phyloP scores from a whole-genome alignment of 768 basidiomycete genomes.

The Leccinum disarticulatum region DNA sequence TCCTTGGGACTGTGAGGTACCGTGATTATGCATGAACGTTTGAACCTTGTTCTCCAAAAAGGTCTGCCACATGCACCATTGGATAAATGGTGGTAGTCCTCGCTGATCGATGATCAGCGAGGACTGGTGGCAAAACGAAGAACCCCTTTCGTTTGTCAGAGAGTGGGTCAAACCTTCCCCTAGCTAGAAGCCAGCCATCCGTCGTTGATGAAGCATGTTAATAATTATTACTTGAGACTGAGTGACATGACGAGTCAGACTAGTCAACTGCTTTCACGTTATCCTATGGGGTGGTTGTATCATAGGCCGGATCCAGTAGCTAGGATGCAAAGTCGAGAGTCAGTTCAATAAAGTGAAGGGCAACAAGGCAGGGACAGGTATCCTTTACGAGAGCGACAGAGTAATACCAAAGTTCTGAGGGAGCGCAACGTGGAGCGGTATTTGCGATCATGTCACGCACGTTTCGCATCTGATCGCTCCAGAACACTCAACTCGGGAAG shows the following conservation, averaged over 20 bases:
- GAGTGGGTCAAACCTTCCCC: not conserved
- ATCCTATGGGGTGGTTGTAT: not conserved
- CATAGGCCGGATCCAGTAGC: not conserved
- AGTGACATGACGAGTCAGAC: not conserved
- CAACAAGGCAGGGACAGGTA: not conserved
- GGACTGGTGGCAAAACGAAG: not conserved
- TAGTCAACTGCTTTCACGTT: not conserved
- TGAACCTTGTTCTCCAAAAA: not conserved
- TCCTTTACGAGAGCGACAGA: not conserved
- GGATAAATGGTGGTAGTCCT: not conserved
- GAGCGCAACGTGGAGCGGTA: not conserved
- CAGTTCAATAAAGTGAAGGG: not conserved
- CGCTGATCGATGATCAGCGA: too few species aligned
- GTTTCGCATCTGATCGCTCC: not conserved
- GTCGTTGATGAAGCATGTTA: too few species aligned
- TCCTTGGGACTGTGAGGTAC: not conserved
- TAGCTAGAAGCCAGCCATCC: not conserved
- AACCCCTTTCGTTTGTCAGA: not conserved
- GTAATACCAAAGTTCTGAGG: not conserved
- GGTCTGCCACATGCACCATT: not conserved
- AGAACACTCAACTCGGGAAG: not conserved
- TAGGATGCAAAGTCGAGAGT: not conserved
- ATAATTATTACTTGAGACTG: too few species aligned
- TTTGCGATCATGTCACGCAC: not conserved
- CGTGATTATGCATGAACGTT: not conserved